Evolutionary conservation across 2,329 filamentous ascomycete species (phyloP), one percentile per base, ranked within the genome.

Genomic region (Sporothrix mexicana): DNA sequence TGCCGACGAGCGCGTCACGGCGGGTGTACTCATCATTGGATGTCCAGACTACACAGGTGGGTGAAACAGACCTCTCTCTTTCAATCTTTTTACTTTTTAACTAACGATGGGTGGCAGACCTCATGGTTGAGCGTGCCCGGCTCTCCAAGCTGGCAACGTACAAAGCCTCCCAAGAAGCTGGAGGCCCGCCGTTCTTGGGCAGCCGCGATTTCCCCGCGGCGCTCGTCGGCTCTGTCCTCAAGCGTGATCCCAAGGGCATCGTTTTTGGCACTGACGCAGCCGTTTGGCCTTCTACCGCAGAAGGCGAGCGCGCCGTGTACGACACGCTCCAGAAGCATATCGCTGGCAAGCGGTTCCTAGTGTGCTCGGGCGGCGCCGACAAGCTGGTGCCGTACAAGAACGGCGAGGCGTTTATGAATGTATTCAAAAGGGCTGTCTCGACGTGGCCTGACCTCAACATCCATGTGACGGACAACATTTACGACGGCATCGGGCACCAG

Each of bases 41-140:
- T 97, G 94, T 80, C 94, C 95, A 0, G 95, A 99, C 81, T 97
- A 93, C 78, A 88, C 91, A 75, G 85, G 92, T 89, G 77, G 83
- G 80, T 84, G 30, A n/a, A n/a, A n/a, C n/a, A n/a, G n/a, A n/a
- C n/a, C n/a, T n/a, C n/a, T n/a, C n/a, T n/a, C n/a, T n/a, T n/a
- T n/a, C n/a, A n/a, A n/a, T n/a, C n/a, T n/a, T n/a, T n/a, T n/a
- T n/a, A n/a, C n/a, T n/a, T n/a, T n/a, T n/a, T n/a, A n/a, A n/a
- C 41, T 66, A 47, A 66, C 61, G 30, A 36, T 36, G 20, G 20
- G 5, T 41, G 0, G 17, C 64, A 75, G 86, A 80, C 23, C 80
- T 98, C 17, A 92, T 98, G 89, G 86, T 85, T 9, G 91, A 95
- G 77, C 93, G 96, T 12, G 95, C 95, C 0, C 85, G 88, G 5